Evolutionary conservation across 1,139 yeast species (phyloP), one percentile per base, ranked within the genome.

Genomic region (Suhomyces maxii): DNA sequence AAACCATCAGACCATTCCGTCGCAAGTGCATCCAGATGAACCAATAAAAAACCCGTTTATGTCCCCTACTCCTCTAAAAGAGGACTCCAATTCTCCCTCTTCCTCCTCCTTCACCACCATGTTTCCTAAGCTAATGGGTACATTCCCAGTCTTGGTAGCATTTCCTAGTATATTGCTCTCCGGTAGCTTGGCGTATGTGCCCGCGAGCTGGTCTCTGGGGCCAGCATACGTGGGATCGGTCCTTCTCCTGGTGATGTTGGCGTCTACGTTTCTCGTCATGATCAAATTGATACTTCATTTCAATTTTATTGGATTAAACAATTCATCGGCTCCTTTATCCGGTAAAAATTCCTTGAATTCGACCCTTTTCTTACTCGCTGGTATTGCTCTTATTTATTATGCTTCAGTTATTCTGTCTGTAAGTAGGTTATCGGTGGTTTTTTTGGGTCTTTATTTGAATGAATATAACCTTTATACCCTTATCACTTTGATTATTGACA

Each of bases 91-190:
- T 18, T 18, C 23, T 18, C 6, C 4, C 23, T 18, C 1, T 18
- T 18, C 23, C 1, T 2, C 23, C 23, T 18, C 23, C 4, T 18
- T 18, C n/a, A 23, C 26, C 23, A 26, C 49, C 10, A 13, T 42
- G 7, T 39, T 50, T 34, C 41, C 44, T 31, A 46, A 48, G 36
- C 46, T 62, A 31, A 39, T 64, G 40, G 59, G 61, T n/a, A 62
- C 69, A 2, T 53, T 67, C 36, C 71, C 71, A 1, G 59, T 64
- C 12, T 53, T 67, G 28, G 57, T 61, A 35, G 67, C 69, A 6
- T 57, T 62, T 39, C 64, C 69, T 6, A 56, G 65, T 37, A 49
- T 65, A 34, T 53, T 67, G 25, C 48, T 67, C 41, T 57, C 68
- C 30, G 55, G 58, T 35, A 47, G 52, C 13, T 44, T 60, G 50